Conservation (phyloP, 352 stramenopile genomes). For the Phytophthora constricta region DNA sequence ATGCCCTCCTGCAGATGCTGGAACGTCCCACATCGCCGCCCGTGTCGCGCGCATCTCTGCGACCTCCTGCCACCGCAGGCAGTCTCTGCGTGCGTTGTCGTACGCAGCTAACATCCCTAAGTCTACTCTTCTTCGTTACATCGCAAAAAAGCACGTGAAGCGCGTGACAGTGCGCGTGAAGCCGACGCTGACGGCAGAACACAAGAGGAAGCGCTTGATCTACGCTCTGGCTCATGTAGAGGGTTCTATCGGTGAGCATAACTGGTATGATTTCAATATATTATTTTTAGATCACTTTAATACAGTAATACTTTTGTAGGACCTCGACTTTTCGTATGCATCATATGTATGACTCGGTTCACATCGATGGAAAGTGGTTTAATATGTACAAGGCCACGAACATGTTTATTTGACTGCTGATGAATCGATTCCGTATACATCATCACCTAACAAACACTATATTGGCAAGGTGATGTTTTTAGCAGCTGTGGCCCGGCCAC, state of each 20-base stretch:
- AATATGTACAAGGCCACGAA: conserved; percentile 17
- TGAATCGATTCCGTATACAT: conserved; percentile 4
- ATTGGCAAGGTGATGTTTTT: conserved; percentile 25
- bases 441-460: conserved; percentile 6
- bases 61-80: neutral
- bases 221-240: conserved; percentile 7
- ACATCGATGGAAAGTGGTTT: conserved; percentile 31
- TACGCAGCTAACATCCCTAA: conserved; percentile 3
- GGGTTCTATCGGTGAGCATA: neutral
- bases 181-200: neutral
- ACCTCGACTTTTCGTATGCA: conserved; percentile 10
- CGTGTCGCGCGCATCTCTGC: neutral
- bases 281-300: neutral
- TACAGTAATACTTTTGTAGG: conserved; percentile 1
- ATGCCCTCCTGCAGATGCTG: neutral
- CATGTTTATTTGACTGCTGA: conserved; percentile 8
- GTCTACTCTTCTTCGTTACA: conserved; percentile 4
- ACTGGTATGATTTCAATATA: too few relatives aligned
- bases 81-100: conserved; percentile 14
- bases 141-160: neutral
- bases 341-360: conserved; percentile 19
- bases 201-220: conserved; percentile 3
- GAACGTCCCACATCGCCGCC: neutral
- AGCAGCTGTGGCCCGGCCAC: conserved; percentile 10
- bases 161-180: conserved; percentile 2